phyloP scores from a whole-genome alignment of 768 basidiomycete genomes.

The Collybiopsis luxurians region DNA sequence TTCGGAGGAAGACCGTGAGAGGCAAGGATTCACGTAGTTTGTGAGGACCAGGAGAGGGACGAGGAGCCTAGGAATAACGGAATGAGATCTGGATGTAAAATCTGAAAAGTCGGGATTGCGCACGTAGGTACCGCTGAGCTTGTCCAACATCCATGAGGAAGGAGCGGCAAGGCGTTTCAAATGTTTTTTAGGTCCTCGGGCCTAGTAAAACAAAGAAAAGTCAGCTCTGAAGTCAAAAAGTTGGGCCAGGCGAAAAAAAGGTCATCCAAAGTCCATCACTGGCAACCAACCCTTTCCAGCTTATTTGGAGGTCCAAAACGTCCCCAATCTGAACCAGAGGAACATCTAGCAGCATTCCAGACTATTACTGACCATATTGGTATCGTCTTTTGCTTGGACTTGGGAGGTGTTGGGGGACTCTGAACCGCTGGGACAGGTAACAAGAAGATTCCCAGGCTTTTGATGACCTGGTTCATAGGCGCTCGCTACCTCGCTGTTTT shows the following conservation, averaged over 20 bases:
- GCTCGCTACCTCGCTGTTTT: too few relatives aligned
- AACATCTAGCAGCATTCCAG: neutral
- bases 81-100: neutral
- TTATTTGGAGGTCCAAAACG: constrained; percentile 1
- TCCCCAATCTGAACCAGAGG: neutral
- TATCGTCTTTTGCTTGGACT: constrained; percentile 18
- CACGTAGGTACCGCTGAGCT: constrained; percentile 93
- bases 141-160: constrained; percentile 99
- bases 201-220: constrained; percentile 46
- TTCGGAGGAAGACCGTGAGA: constrained; percentile 95
- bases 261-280: constrained; percentile 33
- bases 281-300: constrained; percentile 42
- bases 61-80: constrained; percentile 68
- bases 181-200: constrained; percentile 98
- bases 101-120: constrained; percentile 26
- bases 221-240: constrained; percentile 18
- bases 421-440: too few relatives aligned
- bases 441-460: too few relatives aligned
- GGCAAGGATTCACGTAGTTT: constrained; percentile 98
- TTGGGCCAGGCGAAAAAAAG: constrained; percentile 17
- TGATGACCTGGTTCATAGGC: too few relatives aligned
- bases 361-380: constrained; percentile 44
- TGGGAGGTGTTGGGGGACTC: constrained; percentile 5
- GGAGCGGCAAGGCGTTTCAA: constrained; percentile 97
- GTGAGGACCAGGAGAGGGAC: constrained; percentile 98